Evolutionary conservation across 2,329 filamentous ascomycete species (phyloP).

Genomic region (Botrytis cinerea): DNA sequence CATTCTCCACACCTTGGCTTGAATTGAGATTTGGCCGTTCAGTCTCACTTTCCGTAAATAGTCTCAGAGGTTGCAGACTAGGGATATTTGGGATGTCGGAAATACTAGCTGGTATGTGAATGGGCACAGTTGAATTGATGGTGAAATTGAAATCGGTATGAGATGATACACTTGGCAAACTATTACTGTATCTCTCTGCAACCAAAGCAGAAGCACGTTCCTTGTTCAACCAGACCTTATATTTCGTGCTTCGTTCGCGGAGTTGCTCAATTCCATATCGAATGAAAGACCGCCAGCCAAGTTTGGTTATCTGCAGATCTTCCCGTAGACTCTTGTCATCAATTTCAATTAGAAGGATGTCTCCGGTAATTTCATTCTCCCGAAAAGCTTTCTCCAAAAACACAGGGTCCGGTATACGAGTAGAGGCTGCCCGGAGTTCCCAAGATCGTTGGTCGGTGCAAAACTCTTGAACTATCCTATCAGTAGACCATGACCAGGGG

Average conservation of each 20-base stretch:
- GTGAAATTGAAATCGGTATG: constrained; percentile 17
- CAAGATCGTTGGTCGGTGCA: constrained; percentile 57
- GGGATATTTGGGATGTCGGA: background rate
- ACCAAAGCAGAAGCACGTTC: background rate
- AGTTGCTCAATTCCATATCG: constrained; percentile 59
- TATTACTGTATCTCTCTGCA: constrained; percentile 2
- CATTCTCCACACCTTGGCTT: background rate
- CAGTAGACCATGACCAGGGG: constrained; percentile 73
- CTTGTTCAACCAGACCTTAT: constrained; percentile 38
- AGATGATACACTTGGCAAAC: background rate
- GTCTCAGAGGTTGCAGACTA: constrained; percentile 9
- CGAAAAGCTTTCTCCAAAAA: constrained; percentile 57
- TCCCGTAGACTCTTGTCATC: constrained; percentile 33
- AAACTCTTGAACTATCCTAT: constrained; percentile 66
- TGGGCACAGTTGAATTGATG: constrained; percentile 21
- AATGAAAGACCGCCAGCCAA: constrained; percentile 44
- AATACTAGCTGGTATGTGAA: background rate
- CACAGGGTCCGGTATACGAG: constrained; percentile 50
- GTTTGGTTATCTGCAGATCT: constrained; percentile 35
- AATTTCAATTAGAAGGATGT: constrained; percentile 33
- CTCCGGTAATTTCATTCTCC: constrained; percentile 56
- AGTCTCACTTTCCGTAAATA: background rate
- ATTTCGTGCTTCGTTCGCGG: constrained; percentile 53
- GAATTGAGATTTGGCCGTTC: background rate
- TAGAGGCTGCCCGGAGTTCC: constrained; percentile 41